A percentile compares a stretch with the other conserved stretches of the same genome.
These are phyloP conservation scores for Domatiomyces globalis DNA, from an alignment of 2,329 filamentous ascomycete species.

Conservation along the genomic window DNA sequence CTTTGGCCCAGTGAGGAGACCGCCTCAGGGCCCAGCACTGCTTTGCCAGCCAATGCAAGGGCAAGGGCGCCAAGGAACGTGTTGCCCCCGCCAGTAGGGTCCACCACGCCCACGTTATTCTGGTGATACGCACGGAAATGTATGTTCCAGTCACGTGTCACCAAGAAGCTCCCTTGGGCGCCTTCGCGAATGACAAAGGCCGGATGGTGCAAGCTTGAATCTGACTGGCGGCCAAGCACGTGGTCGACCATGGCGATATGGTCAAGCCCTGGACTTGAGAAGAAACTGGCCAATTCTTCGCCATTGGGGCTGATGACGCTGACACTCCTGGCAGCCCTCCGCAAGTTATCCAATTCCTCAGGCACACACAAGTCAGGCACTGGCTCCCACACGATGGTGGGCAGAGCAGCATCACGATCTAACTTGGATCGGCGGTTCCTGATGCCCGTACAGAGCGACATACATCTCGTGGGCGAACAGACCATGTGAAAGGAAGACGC, in stretches of 20 bases:
- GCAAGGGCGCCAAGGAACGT: constrained; percentile 58
- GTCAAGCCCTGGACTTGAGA: constrained; percentile 32
- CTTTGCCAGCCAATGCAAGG: constrained; percentile 35
- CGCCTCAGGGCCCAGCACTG: constrained; percentile 14
- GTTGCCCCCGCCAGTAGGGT: constrained; percentile 90
- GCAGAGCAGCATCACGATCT: constrained; percentile 33
- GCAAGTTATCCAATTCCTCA: constrained; percentile 41
- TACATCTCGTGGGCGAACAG: constrained; percentile 64
- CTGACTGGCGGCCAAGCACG: not conserved
- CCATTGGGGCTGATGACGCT: constrained; percentile 68
- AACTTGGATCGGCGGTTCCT: constrained; percentile 35
- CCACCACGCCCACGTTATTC: constrained; percentile 45
- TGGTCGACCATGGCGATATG: not conserved
- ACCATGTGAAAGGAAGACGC: constrained; percentile 77
- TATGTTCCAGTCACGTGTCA: constrained; percentile 25
- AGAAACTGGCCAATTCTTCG: constrained; percentile 72
- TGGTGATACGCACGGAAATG: constrained; percentile 71
- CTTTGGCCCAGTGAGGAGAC: not conserved
- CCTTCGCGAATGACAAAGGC: constrained; percentile 43
- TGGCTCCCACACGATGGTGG: constrained; percentile 87
- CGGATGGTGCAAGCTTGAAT: not conserved
- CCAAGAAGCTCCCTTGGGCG: constrained; percentile 43
- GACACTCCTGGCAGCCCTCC: constrained; percentile 39
- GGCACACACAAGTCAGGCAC: constrained; percentile 77
- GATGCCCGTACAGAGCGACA: constrained; percentile 61